Evolutionary conservation across 192 early-diverging fungal species (phyloP).

Genomic region (Diversispora epigaea): DNA sequence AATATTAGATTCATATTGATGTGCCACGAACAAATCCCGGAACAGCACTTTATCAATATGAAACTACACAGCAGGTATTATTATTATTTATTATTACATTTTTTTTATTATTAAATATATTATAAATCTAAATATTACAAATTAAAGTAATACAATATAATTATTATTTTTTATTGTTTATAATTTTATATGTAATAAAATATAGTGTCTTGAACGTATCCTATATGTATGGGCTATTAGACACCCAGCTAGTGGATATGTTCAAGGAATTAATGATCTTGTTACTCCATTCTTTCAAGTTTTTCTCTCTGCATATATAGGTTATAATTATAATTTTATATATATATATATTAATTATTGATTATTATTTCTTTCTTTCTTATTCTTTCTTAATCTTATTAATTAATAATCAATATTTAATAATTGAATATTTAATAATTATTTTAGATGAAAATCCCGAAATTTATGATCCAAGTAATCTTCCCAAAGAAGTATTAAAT

Average conservation of each 20-base stretch:
- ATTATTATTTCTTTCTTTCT: too few species aligned
- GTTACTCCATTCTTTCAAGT: slow-evolving; percentile 96
- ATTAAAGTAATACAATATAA: too few species aligned
- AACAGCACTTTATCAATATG: slow-evolving; percentile 81
- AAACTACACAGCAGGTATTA: slow-evolving; percentile 73
- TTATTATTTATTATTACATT: too few species aligned
- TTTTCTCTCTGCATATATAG: slow-evolving; percentile 73
- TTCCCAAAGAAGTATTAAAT: slow-evolving; percentile 55
- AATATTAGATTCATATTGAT: slow-evolving; percentile 84
- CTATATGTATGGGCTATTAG: slow-evolving; percentile 97
- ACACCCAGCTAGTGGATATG: slow-evolving; percentile 98
- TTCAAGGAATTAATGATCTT: slow-evolving; percentile 98
- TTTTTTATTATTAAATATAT: too few species aligned
- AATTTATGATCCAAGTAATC: slow-evolving; percentile 48
- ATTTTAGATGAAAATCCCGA: slow-evolving; percentile 54
- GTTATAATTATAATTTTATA: too few species aligned
- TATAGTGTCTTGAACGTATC: slow-evolving; percentile 82
- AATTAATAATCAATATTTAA: too few species aligned
- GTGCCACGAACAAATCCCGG: slow-evolving; percentile 86
- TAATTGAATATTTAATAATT: neutral
- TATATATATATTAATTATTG: neutral
- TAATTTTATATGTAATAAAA: too few species aligned
- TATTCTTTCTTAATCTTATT: too few species aligned
- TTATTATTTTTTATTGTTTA: too few species aligned
- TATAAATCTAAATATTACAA: too few species aligned